phyloP scores from a whole-genome alignment of 805 yeast genomes.

The Ogataea haglerorum region DNA sequence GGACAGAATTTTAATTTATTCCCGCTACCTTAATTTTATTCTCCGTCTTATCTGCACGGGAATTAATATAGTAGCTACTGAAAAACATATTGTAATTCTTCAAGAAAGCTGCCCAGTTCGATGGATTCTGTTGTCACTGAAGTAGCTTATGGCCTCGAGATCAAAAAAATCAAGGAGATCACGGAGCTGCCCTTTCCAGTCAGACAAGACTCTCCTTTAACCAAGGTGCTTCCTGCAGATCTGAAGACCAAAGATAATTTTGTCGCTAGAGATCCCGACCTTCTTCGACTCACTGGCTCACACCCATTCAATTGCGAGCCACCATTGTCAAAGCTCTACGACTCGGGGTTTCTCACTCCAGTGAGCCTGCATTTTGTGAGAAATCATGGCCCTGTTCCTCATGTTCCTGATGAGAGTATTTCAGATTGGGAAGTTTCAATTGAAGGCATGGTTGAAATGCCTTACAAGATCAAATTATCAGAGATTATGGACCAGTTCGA shows the following conservation, averaged over 20 bases:
- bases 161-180: slow-evolving; percentile 1
- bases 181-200: slow-evolving; percentile 20
- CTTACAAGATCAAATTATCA: slow-evolving; percentile 23
- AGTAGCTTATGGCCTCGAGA: background rate
- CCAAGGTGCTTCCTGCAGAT: slow-evolving; percentile 25
- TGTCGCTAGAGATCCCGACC: slow-evolving; percentile 31
- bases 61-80: too few species aligned
- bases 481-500: slow-evolving; percentile 28
- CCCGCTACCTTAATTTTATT: slow-evolving; percentile 2
- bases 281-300: slow-evolving; percentile 32
- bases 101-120: background rate
- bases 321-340: slow-evolving; percentile 27
- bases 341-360: slow-evolving; percentile 34
- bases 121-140: background rate
- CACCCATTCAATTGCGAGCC: slow-evolving; percentile 36
- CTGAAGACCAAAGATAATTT: slow-evolving; percentile 29
- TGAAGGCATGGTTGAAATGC: slow-evolving; percentile 32
- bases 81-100: too few species aligned
- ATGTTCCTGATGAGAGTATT: slow-evolving; percentile 21
- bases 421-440: slow-evolving; percentile 30
- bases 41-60: slow-evolving; percentile 2
- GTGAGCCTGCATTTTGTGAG: slow-evolving; percentile 33
- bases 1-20: background rate
- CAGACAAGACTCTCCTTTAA: slow-evolving; percentile 12
- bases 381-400: slow-evolving; percentile 35